phyloP scores from a whole-genome alignment of 768 basidiomycete species.

The Phlebiopsis gigantea region DNA sequence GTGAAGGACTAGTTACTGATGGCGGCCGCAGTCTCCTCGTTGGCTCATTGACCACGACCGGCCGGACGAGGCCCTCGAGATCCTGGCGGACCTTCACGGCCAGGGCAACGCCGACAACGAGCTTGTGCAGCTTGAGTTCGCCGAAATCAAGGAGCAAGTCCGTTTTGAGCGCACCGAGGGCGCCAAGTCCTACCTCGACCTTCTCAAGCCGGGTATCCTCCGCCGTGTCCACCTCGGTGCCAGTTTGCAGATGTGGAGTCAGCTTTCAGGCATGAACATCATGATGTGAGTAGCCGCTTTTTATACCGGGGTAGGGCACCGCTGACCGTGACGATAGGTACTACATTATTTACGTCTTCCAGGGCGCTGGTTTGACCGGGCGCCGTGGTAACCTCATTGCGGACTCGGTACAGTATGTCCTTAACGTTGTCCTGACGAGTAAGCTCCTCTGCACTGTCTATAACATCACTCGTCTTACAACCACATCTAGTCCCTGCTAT shows the following conservation, averaged over 20 bases:
- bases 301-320: not conserved
- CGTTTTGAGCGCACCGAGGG: slow-evolving; percentile 63
- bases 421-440: slow-evolving; percentile 34
- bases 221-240: slow-evolving; percentile 68
- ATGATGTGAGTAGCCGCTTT: slow-evolving; percentile 55
- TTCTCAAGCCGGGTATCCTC: slow-evolving; percentile 59
- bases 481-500: slow-evolving; percentile 37
- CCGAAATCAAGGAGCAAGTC: slow-evolving; percentile 56
- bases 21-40: slow-evolving; percentile 38
- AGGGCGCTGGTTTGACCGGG: slow-evolving; percentile 73
- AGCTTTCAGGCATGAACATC: slow-evolving; percentile 72
- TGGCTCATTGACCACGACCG: slow-evolving; percentile 62
- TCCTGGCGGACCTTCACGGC: slow-evolving; percentile 73
- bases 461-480: not conserved
- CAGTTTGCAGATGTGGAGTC: slow-evolving; percentile 78
- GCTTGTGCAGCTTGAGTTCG: slow-evolving; percentile 64
- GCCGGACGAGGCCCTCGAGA: slow-evolving; percentile 59
- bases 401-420: slow-evolving; percentile 54
- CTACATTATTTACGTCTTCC: slow-evolving; percentile 63
- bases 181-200: slow-evolving; percentile 63
- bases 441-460: not conserved
- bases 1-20: not conserved
- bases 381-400: slow-evolving; percentile 72
- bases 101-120: slow-evolving; percentile 50
- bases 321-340: slow-evolving; percentile 36